phyloP scores from a whole-genome alignment of 2,329 filamentous ascomycete species.

The Claviceps pazoutovae region DNA sequence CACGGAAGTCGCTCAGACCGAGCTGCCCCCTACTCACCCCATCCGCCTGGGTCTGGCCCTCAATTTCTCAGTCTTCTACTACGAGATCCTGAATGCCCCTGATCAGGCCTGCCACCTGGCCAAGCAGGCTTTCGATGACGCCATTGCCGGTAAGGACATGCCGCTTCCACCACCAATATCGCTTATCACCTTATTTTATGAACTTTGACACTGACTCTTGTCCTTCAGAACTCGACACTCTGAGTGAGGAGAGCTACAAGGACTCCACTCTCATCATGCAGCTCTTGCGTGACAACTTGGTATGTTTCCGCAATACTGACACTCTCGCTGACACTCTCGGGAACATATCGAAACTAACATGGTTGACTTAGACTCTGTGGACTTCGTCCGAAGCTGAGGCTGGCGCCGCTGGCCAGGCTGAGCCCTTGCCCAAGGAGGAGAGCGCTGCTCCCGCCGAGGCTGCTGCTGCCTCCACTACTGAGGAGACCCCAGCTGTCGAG shows the following conservation, averaged over 20 bases:
- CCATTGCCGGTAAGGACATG: conserved; percentile 57
- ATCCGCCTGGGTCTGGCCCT: conserved; percentile 94
- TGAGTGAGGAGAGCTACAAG: conserved; percentile 99
- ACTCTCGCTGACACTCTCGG: too few species aligned
- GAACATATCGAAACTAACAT: background rate
- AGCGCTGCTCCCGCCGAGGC: conserved; percentile 43
- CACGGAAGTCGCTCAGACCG: conserved; percentile 94
- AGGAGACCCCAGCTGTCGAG: conserved; percentile 58
- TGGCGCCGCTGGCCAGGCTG: conserved; percentile 35
- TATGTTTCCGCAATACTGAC: conserved; percentile 29
- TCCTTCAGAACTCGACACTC: conserved; percentile 73
- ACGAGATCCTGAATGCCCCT: conserved; percentile 97
- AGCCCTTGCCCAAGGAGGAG: conserved; percentile 29
- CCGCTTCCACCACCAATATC: background rate
- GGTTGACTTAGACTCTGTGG: conserved; percentile 69
- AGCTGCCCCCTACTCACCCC: conserved; percentile 92
- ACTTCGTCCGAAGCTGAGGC: conserved; percentile 96
- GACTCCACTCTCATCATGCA: conserved; percentile 98
- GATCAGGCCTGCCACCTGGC: conserved; percentile 97
- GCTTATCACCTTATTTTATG: background rate
- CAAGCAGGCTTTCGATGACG: conserved; percentile 98
- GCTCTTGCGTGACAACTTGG: conserved; percentile 91
- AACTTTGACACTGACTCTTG: background rate
- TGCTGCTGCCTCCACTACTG: conserved; percentile 37
- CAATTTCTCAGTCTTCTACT: conserved; percentile 99